Evolutionary conservation across 83 land plant species (phyloP).

Genomic region (Thuja plicata): DNA sequence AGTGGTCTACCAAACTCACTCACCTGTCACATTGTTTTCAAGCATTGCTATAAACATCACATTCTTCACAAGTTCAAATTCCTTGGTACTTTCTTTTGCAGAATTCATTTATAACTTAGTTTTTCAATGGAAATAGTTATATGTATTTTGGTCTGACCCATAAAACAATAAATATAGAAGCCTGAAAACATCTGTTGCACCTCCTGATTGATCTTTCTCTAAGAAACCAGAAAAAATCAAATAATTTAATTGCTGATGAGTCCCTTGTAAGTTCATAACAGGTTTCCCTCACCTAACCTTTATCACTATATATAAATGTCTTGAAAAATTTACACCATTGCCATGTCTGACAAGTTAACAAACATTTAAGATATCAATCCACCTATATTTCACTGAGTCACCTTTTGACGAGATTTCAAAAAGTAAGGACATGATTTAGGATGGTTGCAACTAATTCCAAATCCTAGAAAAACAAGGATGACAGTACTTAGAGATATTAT

Average conservation of each 20-base stretch:
- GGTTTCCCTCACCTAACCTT: not conserved
- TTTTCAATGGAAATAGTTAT: not conserved
- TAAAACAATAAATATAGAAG: not conserved
- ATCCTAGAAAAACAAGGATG: too few species aligned
- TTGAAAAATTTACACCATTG: not conserved
- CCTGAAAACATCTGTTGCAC: not conserved
- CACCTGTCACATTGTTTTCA: not conserved
- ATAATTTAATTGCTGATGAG: not conserved
- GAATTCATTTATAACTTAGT: not conserved
- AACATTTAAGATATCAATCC: not conserved
- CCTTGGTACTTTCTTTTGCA: not conserved
- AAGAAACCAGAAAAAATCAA: not conserved
- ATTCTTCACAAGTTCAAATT: not conserved
- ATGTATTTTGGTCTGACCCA: not conserved
- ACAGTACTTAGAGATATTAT: too few species aligned
- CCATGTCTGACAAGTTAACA: not conserved
- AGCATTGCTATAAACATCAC: not conserved
- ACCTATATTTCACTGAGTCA: not conserved
- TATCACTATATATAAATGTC: not conserved
- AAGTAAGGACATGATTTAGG: too few species aligned
- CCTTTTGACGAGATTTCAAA: too few species aligned
- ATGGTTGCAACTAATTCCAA: too few species aligned
- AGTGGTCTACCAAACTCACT: not conserved
- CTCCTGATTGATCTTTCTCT: not conserved
- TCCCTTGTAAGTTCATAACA: not conserved